phyloP scores from a whole-genome alignment of 2,329 filamentous ascomycete genomes.

The Aspergillus sp. region DNA sequence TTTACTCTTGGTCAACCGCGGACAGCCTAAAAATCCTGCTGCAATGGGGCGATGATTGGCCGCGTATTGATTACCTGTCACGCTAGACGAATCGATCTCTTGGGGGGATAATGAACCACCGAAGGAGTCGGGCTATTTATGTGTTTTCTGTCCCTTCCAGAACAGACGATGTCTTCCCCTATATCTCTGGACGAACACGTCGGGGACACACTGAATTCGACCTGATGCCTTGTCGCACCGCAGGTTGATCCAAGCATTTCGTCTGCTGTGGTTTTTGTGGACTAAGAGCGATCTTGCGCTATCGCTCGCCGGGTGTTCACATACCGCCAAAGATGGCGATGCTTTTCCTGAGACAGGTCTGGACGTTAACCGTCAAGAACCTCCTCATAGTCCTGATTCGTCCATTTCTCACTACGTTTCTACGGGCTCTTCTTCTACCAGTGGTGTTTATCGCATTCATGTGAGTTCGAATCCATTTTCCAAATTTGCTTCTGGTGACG shows the following conservation, averaged over 20 bases:
- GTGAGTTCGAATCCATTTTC: conserved; percentile 18
- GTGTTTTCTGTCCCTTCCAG: neutral
- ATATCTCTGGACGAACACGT: neutral
- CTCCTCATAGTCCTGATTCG: conserved; percentile 54
- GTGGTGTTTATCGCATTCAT: conserved; percentile 53
- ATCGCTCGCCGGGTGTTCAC: neutral
- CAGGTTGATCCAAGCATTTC: neutral
- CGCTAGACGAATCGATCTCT: neutral
- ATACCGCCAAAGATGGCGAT: conserved; percentile 17
- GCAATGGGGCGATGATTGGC: neutral
- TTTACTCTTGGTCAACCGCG: neutral
- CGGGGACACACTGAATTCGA: neutral
- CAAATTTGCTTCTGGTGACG: conserved; percentile 11
- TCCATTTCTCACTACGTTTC: conserved; percentile 53
- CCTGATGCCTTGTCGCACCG: neutral
- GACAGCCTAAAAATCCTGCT: neutral
- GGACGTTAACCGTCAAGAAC: conserved; percentile 59
- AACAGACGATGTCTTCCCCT: neutral
- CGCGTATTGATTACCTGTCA: neutral
- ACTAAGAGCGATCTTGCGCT: neutral
- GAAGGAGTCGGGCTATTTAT: neutral
- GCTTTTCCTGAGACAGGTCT: conserved; percentile 51
- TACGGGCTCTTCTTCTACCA: conserved; percentile 57
- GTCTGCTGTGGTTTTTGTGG: neutral
- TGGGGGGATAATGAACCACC: neutral